Conservation (phyloP, 163 green algal species). For the Prototheca cutis region DNA sequence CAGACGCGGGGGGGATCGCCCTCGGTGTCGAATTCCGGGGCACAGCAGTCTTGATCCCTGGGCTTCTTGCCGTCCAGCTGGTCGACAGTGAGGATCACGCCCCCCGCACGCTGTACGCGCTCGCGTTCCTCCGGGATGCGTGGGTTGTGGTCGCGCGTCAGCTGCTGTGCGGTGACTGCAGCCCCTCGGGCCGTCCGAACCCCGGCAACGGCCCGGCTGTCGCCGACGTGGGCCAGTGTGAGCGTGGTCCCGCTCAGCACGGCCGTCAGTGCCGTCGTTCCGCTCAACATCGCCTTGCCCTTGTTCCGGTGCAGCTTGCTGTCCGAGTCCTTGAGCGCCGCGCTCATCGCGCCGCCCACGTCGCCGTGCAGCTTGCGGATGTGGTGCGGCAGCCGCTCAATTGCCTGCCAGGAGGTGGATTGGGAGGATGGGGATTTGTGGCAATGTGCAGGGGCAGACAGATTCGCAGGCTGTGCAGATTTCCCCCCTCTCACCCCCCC, state of each 20-base stretch:
- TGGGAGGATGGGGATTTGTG: no score
- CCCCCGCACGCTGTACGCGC: slow-evolving; percentile 68
- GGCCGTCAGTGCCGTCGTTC: slow-evolving; percentile 5
- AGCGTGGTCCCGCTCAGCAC: slow-evolving; percentile 34
- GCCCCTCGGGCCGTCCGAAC: slow-evolving; percentile 19
- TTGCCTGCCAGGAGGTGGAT: no score
- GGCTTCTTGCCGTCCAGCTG: slow-evolving; percentile 82
- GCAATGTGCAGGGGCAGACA: no score
- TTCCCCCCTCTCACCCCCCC: no score
- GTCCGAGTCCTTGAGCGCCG: slow-evolving; percentile 37
- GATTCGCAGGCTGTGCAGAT: no score
- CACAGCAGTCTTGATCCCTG: slow-evolving; percentile 9
- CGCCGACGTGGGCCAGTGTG: slow-evolving; percentile 83
- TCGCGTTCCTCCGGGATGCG: slow-evolving; percentile 81
- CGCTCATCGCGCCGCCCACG: slow-evolving; percentile 22
- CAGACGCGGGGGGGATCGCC: slow-evolving; percentile 84
- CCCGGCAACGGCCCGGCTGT: slow-evolving; percentile 74
- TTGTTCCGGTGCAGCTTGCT: slow-evolving; percentile 1
- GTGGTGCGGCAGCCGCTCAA: background rate
- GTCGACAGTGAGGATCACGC: slow-evolving; percentile 79
- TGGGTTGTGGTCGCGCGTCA: slow-evolving; percentile 89
- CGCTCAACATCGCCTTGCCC: background rate
- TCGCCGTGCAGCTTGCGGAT: background rate
- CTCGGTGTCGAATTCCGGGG: slow-evolving; percentile 75
- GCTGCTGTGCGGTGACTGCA: slow-evolving; percentile 32